Percentiles rank a stretch among this genome's conserved stretches.
phyloP scores from a whole-genome alignment of 163 green algal species.

The Scenedesmus sp. region DNA sequence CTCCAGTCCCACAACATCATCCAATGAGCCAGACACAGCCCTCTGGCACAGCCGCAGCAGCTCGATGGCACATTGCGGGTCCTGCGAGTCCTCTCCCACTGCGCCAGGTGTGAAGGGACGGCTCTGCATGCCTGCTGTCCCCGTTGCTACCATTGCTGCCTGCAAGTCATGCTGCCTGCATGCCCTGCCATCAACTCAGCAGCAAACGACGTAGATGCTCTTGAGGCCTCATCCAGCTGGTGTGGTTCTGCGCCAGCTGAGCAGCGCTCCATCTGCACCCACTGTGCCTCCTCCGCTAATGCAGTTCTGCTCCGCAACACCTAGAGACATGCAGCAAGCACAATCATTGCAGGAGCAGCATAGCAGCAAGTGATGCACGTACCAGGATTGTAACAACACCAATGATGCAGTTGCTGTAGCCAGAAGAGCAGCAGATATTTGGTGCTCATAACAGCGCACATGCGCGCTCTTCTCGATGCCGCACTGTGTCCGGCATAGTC shows the following conservation, averaged over 20 bases:
- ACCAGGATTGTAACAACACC: too few species aligned
- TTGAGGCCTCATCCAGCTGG: background rate
- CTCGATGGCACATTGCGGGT: constrained; percentile 32
- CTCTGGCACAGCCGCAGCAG: constrained; percentile 63
- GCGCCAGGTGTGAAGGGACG: background rate
- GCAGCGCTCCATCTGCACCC: constrained; percentile 38
- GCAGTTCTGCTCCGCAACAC: background rate
- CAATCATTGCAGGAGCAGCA: background rate
- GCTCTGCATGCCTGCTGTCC: background rate
- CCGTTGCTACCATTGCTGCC: background rate
- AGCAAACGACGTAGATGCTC: background rate
- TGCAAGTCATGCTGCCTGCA: background rate
- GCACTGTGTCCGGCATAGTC: too few species aligned
- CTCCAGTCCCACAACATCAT: constrained; percentile 68
- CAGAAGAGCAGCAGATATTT: too few species aligned
- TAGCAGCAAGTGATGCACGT: too few species aligned
- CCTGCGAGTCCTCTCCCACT: background rate
- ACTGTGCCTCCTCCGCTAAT: constrained; percentile 16
- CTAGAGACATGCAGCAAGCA: background rate
- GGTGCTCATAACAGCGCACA: background rate
- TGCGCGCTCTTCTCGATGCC: too few species aligned
- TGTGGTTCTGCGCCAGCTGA: background rate
- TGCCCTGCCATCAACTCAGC: background rate
- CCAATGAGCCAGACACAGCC: constrained; percentile 55
- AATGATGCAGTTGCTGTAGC: too few species aligned